These are phyloP conservation scores for Pelargonium cotyledonis DNA, from an alignment of 441 rosid genomes.

Conservation along the genomic window DNA sequence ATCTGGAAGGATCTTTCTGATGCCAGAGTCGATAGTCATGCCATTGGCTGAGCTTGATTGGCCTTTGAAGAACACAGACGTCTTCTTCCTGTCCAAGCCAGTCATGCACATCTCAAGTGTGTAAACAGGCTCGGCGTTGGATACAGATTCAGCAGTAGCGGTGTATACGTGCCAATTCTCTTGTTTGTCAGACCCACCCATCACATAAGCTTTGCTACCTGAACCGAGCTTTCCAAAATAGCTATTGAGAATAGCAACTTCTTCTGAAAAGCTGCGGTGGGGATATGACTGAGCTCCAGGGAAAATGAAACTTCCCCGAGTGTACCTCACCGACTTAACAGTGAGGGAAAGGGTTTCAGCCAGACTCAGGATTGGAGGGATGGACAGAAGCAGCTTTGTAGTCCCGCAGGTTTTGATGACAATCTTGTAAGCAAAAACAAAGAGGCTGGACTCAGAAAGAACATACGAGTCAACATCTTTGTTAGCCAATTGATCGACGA, in stretches of 20 bases:
- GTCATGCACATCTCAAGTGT: constrained; percentile 90
- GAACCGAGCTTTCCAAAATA: constrained; percentile 51
- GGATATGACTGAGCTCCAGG: constrained; percentile 73
- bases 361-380: constrained; percentile 52
- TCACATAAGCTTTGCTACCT: constrained; percentile 53
- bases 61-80: constrained; percentile 55
- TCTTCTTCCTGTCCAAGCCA: constrained; percentile 46
- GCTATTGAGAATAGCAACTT: constrained; percentile 57
- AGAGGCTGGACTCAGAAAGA: constrained; percentile 67
- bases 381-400: constrained; percentile 60
- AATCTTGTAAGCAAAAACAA: constrained; percentile 69
- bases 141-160: constrained; percentile 39
- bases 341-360: constrained; percentile 45
- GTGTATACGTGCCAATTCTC: constrained; percentile 79
- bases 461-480: constrained; percentile 44
- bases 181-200: constrained; percentile 41
- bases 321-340: constrained; percentile 49
- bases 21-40: constrained; percentile 63
- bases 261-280: constrained; percentile 68
- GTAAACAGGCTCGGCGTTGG: constrained; percentile 33
- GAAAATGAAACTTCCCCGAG: constrained; percentile 66
- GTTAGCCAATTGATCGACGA: constrained; percentile 61
- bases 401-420: constrained; percentile 89
- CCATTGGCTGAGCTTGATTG: constrained; percentile 38
- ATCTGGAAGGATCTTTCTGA: constrained; percentile 58